Evolutionary conservation across 805 yeast species (phyloP).

Genomic region (Candida xyloterini): DNA sequence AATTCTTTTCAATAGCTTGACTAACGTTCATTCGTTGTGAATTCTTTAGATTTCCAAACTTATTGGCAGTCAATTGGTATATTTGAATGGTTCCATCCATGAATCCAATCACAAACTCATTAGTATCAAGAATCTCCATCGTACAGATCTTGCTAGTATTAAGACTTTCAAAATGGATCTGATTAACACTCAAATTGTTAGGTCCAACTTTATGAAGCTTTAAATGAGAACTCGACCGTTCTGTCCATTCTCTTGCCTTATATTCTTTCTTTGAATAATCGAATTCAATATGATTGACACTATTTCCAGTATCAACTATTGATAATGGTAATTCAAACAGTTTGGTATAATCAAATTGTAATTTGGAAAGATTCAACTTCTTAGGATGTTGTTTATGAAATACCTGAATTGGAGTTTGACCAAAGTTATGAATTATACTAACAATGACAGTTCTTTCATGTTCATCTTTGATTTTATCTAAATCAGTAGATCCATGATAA

Average conservation of each 20-base stretch:
- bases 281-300: slow-evolving; percentile 42
- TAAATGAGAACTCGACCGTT: slow-evolving; percentile 4
- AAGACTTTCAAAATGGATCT: slow-evolving; percentile 39
- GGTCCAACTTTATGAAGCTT: slow-evolving; percentile 11
- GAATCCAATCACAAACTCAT: slow-evolving; percentile 47
- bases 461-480: slow-evolving; percentile 71
- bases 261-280: slow-evolving; percentile 43
- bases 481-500: slow-evolving; percentile 77
- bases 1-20: slow-evolving; percentile 3
- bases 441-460: slow-evolving; percentile 72
- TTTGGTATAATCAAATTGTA: slow-evolving; percentile 35
- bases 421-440: slow-evolving; percentile 87
- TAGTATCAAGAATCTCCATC: slow-evolving; percentile 41
- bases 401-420: slow-evolving; percentile 80
- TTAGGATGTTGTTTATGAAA: slow-evolving; percentile 66
- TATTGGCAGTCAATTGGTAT: slow-evolving; percentile 15
- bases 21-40: slow-evolving; percentile 23
- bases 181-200: slow-evolving; percentile 34
- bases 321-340: slow-evolving; percentile 36
- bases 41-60: slow-evolving; percentile 43
- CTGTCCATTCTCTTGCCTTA: slow-evolving; percentile 40
- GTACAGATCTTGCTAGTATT: slow-evolving; percentile 39
- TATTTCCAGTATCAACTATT: slow-evolving; percentile 42
- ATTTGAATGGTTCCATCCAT: slow-evolving; percentile 58
- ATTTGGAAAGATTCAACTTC: slow-evolving; percentile 38